A percentile compares a stretch with the other conserved stretches of the same genome.
phyloP scores from a whole-genome alignment of 306 rosid species.

The Adenanthera pavonina region DNA sequence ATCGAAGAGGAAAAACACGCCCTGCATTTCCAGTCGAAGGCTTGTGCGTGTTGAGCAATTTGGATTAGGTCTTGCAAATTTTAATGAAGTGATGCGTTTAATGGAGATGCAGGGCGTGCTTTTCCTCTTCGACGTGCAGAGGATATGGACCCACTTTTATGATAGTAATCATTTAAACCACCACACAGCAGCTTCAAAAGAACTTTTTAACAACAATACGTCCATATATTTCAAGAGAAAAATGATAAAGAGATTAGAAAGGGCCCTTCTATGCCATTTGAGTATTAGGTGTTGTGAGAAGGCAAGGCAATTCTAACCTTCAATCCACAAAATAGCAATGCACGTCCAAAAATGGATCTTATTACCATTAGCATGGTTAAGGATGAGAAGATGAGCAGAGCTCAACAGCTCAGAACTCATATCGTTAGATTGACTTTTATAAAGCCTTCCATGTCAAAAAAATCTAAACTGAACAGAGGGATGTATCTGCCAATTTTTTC shows the following conservation, averaged over 20 bases:
- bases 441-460: not conserved
- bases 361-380: not conserved
- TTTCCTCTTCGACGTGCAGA: too few relatives aligned
- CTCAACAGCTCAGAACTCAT: not conserved
- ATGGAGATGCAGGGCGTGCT: too few relatives aligned
- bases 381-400: not conserved
- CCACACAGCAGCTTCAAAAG: conserved; percentile 18
- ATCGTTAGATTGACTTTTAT: conserved; percentile 22
- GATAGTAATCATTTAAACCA: conserved; percentile 27
- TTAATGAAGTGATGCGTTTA: too few relatives aligned
- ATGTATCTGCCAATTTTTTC: conserved; percentile 12
- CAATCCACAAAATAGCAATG: conserved; percentile 22
- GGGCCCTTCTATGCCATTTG: conserved; percentile 2
- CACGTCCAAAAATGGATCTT: conserved; percentile 23
- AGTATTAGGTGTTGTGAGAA: conserved; percentile 7
- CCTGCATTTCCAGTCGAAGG: too few relatives aligned
- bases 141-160: not conserved
- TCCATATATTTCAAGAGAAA: not conserved
- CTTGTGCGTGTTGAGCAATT: too few relatives aligned
- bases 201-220: conserved; percentile 21
- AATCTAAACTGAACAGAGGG: not conserved
- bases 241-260: conserved; percentile 13
- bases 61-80: too few relatives aligned
- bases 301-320: conserved; percentile 5
- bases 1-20: too few relatives aligned